A percentile compares a stretch with the other conserved stretches of the same genome.
phyloP scores from a whole-genome alignment of 176 grass and related monocot species.

The Secale cereale region DNA sequence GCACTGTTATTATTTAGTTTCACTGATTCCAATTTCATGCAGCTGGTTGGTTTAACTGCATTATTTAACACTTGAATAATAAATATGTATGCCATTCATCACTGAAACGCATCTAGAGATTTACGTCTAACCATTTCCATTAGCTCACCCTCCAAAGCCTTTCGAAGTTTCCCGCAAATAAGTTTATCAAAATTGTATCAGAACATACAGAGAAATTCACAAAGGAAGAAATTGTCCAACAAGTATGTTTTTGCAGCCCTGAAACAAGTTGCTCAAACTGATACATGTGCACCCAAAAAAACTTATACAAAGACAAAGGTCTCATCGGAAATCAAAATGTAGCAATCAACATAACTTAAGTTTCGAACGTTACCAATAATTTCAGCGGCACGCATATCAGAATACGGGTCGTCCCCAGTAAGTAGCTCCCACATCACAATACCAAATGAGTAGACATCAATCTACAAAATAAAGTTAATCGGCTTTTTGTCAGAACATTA shows the following conservation, averaged over 20 bases:
- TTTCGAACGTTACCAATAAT: constrained; percentile 71
- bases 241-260: neutral
- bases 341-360: neutral
- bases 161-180: neutral
- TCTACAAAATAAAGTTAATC: constrained; percentile 39
- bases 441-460: constrained; percentile 96
- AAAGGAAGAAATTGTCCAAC: neutral
- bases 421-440: constrained; percentile 99
- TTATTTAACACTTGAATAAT: neutral
- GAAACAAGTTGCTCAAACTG: neutral
- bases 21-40: neutral
- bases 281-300: neutral
- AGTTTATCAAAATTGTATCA: constrained; percentile 7
- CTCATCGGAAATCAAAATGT: constrained; percentile 17
- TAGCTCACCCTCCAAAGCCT: neutral
- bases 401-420: constrained; percentile 92
- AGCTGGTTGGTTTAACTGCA: neutral
- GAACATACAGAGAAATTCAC: neutral
- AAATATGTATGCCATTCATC: neutral
- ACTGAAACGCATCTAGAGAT: neutral
- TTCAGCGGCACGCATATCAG: constrained; percentile 73
- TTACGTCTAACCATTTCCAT: neutral
- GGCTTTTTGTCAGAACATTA: constrained; percentile 6
- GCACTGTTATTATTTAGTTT: neutral
- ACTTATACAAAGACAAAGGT: neutral